Evolutionary conservation across 805 yeast species (phyloP), one percentile per base, ranked within the genome.

Genomic region (Cyberlindnera mycetangii): DNA sequence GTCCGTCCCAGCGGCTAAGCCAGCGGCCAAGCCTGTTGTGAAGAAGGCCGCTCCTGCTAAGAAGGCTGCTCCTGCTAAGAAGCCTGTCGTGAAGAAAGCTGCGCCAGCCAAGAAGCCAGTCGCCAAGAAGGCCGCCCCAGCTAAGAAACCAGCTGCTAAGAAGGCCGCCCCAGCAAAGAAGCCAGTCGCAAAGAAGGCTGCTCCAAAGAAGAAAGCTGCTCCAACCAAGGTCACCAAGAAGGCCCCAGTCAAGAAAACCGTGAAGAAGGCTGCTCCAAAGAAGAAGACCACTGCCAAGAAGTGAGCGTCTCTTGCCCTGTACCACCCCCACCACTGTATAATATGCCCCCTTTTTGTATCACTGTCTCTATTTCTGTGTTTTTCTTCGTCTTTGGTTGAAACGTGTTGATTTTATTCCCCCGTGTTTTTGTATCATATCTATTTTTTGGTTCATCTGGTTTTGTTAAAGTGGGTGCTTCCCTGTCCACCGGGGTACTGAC

Each of bases 171-270:
- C 58, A 21, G 37, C 37, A 9, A 65, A 61, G 56, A 62, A 61
- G 50, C 52, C 58, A 19, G 62, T 60, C 44, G 56, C 62, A 30
- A 63, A 51, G 58, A 59, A 61, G 54, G 54, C 61, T 36, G 58
- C 63, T 17, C 53, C 68, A 21, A 63, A 62, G 33, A 64, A 58
- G 53, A 62, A 60, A 44, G 44, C 36, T 20, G 42, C 54, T 7
- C 32, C 32, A 61, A 54, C 53, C 43, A 53, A 21, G 53, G 43
- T 52, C 24, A 56, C 16, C 20, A 65, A 61, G 56, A 63, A 62
- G 50, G 53, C 58, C 37, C 51, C 62, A 15, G 49, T 61, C 15
- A 63, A 51, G 56, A 28, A 28, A 16, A 7, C 32, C 12, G 32
- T 12, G 12, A 28, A 28, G 25, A 59, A 61, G 54, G 53, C 60